phyloP scores from a whole-genome alignment of 2,329 filamentous ascomycete genomes.

The Talaromyces piceae region DNA sequence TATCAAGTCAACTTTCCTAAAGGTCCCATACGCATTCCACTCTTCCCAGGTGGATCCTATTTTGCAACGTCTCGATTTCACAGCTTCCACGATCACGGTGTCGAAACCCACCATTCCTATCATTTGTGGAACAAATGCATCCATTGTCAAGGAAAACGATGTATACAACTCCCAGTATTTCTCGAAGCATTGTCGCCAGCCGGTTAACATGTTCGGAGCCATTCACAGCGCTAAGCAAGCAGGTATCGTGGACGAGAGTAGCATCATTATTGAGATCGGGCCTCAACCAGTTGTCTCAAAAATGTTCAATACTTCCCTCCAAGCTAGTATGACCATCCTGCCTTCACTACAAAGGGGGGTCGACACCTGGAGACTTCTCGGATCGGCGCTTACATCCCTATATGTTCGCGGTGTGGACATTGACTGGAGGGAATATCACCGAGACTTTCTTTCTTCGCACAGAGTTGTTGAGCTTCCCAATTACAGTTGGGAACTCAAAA shows the following conservation, averaged over 20 bases:
- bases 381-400: neutral
- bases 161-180: slow-evolving; percentile 43
- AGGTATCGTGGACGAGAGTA: neutral
- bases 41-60: slow-evolving; percentile 21
- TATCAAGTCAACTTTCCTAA: slow-evolving; percentile 37
- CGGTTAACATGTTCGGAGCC: slow-evolving; percentile 16
- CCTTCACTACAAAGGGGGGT: slow-evolving; percentile 38
- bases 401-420: slow-evolving; percentile 32
- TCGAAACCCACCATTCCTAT: slow-evolving; percentile 29
- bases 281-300: neutral
- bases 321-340: neutral
- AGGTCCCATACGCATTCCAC: slow-evolving; percentile 52
- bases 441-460: slow-evolving; percentile 38
- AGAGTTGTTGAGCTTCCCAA: slow-evolving; percentile 43
- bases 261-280: slow-evolving; percentile 3
- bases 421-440: slow-evolving; percentile 63
- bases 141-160: slow-evolving; percentile 37
- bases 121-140: slow-evolving; percentile 24
- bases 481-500: slow-evolving; percentile 64
- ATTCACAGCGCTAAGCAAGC: neutral
- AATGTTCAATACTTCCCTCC: neutral
- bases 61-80: slow-evolving; percentile 31
- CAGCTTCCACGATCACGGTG: slow-evolving; percentile 30
- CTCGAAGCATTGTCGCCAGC: slow-evolving; percentile 33
- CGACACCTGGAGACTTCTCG: neutral